Percentiles rank a stretch among this genome's conserved stretches.
These are phyloP conservation scores for Nemania bipapillata DNA, from an alignment of 2,329 filamentous ascomycete species.

Conservation along the genomic window DNA sequence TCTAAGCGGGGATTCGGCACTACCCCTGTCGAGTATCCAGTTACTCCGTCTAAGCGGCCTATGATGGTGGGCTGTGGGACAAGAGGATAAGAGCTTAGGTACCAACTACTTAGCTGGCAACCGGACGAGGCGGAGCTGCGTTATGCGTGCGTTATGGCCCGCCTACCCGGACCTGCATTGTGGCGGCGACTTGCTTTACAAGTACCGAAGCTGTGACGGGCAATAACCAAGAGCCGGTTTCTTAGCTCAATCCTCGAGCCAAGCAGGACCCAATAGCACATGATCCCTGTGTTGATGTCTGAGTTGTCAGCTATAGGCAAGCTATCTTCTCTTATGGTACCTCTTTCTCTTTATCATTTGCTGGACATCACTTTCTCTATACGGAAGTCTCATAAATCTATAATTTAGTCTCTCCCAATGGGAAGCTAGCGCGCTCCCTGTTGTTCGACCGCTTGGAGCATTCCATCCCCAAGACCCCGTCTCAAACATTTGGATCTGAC, in stretches of 20 bases:
- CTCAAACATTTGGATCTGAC: constrained; percentile 10
- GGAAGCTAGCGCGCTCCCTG: constrained; percentile 5
- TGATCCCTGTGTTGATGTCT: constrained; percentile 28
- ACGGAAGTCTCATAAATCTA: constrained; percentile 14
- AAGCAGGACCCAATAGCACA: constrained; percentile 11
- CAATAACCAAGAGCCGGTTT: constrained; percentile 22
- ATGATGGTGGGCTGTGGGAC: constrained; percentile 25
- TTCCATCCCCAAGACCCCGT: constrained; percentile 25
- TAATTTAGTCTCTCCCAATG: constrained; percentile 5
- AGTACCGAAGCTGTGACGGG: constrained; percentile 35
- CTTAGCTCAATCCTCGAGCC: constrained; percentile 9
- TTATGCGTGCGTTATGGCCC: constrained; percentile 14
- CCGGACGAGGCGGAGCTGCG: constrained; percentile 17
- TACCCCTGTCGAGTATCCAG: background rate
- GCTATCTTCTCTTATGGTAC: background rate
- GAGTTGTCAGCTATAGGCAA: constrained; percentile 23
- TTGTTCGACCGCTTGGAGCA: constrained; percentile 19
- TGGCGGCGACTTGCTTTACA: constrained; percentile 34
- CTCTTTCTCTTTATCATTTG: constrained; percentile 7
- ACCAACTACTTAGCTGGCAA: constrained; percentile 19
- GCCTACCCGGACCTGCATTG: constrained; percentile 40
- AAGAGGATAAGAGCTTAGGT: constrained; percentile 12
- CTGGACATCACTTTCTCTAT: constrained; percentile 23
- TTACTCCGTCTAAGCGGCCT: constrained; percentile 22
- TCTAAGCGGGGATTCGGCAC: background rate